Base-by-base conservation (phyloP, 352 stramenopile species). In the Phytophthora kernoviae region DNA sequence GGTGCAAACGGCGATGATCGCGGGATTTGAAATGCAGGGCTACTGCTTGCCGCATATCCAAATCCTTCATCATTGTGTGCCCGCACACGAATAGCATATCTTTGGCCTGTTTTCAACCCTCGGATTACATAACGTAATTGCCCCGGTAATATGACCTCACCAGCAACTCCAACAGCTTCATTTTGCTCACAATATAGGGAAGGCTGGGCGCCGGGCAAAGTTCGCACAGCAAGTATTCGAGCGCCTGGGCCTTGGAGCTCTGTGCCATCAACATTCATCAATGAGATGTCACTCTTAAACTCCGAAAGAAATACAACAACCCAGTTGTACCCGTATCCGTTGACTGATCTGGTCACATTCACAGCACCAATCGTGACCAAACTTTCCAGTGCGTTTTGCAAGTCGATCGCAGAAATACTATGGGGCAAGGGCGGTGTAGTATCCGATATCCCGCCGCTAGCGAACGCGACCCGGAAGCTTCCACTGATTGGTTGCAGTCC, bases 271-370 rank as follows among this genome's bases (percentile, higher is more conserved):
- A 97, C 81, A n/a, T 67, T 84, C 11, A 99, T 73, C 5, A 97
- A 56, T 10, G 77, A 81, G 8, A 97, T 66, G 11, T 96, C 79
- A 42, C 73, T 77, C 24, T 81, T 90, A 18, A 96, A 65, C 12
- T 97, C 89, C 11, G 74, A 90, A 10, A 97, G 17, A 69, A 99
- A 99, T 9, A 87, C 98, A 24, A 99, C 79, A 34, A 97, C 64
- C 89, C 96, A 99, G 57, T 98, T 98, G 75, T 91, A 97, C 0
- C 96, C 96, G 68, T 97, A 98, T 27, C 96, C 97, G 58, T 99
- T 99, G 2, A 33, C 4, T 11, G 80, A 88, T 3, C 91, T 73
- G 2, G 72, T 85, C 2, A 99, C 94, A 27, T 87, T 75, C 2
- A 99, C 95, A 43, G 89, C 71, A 10, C 88, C 82, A 53, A 99